Evolutionary conservation across 306 rosid genomes (phyloP).

Genomic region (Lablab purpureus): DNA sequence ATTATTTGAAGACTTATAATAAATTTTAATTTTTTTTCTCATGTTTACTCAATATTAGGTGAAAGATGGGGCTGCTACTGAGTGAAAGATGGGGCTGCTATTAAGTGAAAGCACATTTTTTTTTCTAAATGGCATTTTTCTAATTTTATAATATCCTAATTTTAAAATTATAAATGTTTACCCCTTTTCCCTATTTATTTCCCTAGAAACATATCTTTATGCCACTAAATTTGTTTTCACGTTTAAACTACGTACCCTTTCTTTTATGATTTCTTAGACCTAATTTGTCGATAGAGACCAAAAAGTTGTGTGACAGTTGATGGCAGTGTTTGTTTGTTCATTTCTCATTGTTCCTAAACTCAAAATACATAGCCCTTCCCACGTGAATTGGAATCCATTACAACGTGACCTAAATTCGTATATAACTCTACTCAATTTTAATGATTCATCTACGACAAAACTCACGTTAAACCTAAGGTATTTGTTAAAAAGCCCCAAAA

Average conservation of each 20-base stretch:
- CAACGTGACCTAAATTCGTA: not conserved
- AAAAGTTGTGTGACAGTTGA: not conserved
- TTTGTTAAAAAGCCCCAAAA: conserved; percentile 25
- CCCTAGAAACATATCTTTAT: too few species aligned
- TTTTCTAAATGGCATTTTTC: too few species aligned
- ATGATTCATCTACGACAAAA: not conserved
- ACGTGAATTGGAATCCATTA: conserved; percentile 14
- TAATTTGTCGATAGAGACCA: not conserved
- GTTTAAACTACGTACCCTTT: not conserved
- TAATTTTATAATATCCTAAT: too few species aligned
- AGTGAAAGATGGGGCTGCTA: too few species aligned
- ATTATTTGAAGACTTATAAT: too few species aligned
- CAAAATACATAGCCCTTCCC: not conserved
- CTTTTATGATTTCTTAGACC: not conserved
- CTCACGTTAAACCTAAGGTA: conserved; percentile 18
- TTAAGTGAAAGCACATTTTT: too few species aligned
- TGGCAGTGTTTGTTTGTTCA: not conserved
- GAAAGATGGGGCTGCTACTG: too few species aligned
- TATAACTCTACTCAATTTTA: not conserved
- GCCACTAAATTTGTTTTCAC: not conserved
- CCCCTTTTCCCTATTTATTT: too few species aligned
- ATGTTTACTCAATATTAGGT: too few species aligned
- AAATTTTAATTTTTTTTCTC: too few species aligned
- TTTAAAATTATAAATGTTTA: too few species aligned
- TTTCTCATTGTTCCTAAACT: not conserved